phyloP scores from a whole-genome alignment of 2,329 filamentous ascomycete species.

The Fusarium pininemorale region DNA sequence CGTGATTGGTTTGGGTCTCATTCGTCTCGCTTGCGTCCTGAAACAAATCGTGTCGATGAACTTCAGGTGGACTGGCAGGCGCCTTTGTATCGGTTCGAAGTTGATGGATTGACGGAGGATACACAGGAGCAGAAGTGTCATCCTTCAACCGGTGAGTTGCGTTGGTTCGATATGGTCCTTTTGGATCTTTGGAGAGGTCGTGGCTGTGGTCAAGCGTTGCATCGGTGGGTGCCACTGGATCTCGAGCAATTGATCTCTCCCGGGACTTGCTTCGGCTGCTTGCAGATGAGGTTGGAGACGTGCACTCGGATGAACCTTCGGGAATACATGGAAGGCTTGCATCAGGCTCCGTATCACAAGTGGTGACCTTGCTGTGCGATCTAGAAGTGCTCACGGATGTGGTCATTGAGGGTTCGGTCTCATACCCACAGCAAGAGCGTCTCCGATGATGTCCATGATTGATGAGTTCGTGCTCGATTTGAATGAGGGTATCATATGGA shows the following conservation, averaged over 20 bases:
- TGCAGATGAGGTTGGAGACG: not conserved
- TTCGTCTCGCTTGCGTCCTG: slow-evolving; percentile 8
- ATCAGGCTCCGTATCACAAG: not conserved
- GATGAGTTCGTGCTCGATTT: slow-evolving; percentile 47
- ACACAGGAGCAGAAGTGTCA: slow-evolving; percentile 4
- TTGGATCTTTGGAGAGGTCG: slow-evolving; percentile 19
- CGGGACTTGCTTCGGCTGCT: slow-evolving; percentile 7
- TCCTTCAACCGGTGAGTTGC: slow-evolving; percentile 7
- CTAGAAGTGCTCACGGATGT: slow-evolving; percentile 3
- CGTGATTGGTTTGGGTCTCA: not conserved
- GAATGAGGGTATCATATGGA: slow-evolving; percentile 42
- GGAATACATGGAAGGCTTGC: slow-evolving; percentile 28
- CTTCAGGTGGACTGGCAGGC: slow-evolving; percentile 8
- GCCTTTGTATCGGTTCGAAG: slow-evolving; percentile 25
- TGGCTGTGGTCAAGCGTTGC: slow-evolving; percentile 14
- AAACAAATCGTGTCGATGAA: slow-evolving; percentile 23
- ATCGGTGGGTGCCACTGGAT: slow-evolving; percentile 13
- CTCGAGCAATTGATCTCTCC: slow-evolving; percentile 25
- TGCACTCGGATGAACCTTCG: slow-evolving; percentile 22
- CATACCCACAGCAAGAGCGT: slow-evolving; percentile 28
- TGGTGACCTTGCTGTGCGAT: not conserved
- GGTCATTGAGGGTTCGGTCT: slow-evolving; percentile 36
- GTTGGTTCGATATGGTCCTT: not conserved
- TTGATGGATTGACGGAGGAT: slow-evolving; percentile 24
- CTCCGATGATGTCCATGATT: slow-evolving; percentile 39